Conservation (phyloP, 257 asterid species). For the Ophiorrhiza pumila region DNA sequence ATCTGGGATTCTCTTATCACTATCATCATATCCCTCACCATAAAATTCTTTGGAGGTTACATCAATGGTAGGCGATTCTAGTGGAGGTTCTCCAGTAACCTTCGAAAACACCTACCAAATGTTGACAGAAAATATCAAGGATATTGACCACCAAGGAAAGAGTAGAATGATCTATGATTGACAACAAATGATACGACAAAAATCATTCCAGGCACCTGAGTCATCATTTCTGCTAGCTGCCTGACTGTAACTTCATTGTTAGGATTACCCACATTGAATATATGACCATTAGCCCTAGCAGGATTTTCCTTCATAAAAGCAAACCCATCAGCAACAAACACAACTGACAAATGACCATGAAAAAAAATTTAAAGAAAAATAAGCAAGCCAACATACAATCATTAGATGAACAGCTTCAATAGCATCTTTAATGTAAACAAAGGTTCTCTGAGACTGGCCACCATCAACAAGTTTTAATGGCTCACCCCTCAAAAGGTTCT, state of each 20-base stretch:
- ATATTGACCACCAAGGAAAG: background rate
- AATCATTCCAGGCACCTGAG: conserved; percentile 47
- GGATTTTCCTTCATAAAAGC: conserved; percentile 71
- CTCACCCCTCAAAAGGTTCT: conserved; percentile 86
- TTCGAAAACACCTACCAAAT: conserved; percentile 61
- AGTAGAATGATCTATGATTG: conserved; percentile 7
- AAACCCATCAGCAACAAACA: conserved; percentile 22
- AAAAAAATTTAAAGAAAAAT: background rate
- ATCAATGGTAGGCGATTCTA: conserved; percentile 68
- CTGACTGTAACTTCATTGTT: conserved; percentile 90
- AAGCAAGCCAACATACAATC: conserved; percentile 56
- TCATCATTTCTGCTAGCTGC: conserved; percentile 99
- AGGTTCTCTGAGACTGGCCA: conserved; percentile 91
- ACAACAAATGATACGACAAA: background rate
- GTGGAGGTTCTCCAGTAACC: conserved; percentile 76
- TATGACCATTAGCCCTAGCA: conserved; percentile 85
- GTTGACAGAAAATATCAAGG: conserved; percentile 8
- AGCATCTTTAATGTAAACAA: conserved; percentile 87
- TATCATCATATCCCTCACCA: conserved; percentile 95
- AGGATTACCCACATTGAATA: conserved; percentile 92
- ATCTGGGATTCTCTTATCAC: conserved; percentile 96
- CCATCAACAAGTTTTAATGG: conserved; percentile 96
- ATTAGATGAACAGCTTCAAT: conserved; percentile 88
- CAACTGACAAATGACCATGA: background rate
- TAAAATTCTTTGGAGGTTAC: conserved; percentile 87